A percentile compares a stretch with the other conserved stretches of the same genome.
phyloP scores from a whole-genome alignment of 1,139 yeast species.

The Candida tropicalis region DNA sequence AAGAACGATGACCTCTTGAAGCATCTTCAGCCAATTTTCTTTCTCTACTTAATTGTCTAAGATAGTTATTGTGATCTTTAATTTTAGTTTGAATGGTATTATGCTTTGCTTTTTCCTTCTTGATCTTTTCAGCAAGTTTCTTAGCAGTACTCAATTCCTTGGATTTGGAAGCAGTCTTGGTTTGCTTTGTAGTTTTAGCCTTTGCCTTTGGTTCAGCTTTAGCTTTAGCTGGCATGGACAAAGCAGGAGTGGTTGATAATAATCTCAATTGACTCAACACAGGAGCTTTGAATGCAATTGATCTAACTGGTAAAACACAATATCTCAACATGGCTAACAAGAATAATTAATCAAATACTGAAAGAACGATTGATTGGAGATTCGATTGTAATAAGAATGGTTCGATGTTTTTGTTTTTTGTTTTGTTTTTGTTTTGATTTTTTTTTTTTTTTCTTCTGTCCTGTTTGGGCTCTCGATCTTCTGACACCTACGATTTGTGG shows the following conservation, averaged over 20 bases:
- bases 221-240: background rate
- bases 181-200: background rate
- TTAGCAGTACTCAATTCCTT: too few species aligned
- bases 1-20: constrained; percentile 8
- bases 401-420: background rate
- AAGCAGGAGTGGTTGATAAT: background rate
- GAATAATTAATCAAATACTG: background rate
- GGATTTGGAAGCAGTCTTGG: background rate
- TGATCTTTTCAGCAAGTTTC: background rate
- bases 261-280: background rate
- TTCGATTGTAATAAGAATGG: too few species aligned
- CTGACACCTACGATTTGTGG: too few species aligned
- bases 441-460: too few species aligned
- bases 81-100: constrained; percentile 3
- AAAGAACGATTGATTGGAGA: too few species aligned
- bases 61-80: constrained; percentile 10
- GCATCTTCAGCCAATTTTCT: constrained; percentile 12
- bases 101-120: background rate
- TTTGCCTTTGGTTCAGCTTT: background rate
- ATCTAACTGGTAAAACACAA: background rate
- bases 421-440: too few species aligned
- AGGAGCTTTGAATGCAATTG: background rate
- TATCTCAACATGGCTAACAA: constrained; percentile 1
- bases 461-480: too few species aligned
- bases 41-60: constrained; percentile 24